Evolutionary conservation across 768 basidiomycete genomes (phyloP).

Genomic region (Lactarius hatsudake): DNA sequence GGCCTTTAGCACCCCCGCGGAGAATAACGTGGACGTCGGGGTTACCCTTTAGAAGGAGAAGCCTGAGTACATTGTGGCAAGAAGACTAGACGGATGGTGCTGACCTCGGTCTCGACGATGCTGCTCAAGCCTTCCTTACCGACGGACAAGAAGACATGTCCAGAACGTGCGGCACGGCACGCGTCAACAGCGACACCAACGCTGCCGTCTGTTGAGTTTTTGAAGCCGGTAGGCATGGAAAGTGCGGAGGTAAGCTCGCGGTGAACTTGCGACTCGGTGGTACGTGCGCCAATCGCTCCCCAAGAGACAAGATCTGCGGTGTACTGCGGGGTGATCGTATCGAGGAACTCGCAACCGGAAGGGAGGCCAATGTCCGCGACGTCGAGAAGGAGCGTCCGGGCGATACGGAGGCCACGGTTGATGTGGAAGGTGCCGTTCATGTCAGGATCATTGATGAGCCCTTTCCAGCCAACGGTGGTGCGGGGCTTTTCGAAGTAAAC

Average conservation of each 20-base stretch:
- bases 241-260: slow-evolving; percentile 82
- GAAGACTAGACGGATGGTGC: not conserved
- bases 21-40: slow-evolving; percentile 92
- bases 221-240: slow-evolving; percentile 98
- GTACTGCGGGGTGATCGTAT: slow-evolving; percentile 77
- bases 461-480: slow-evolving; percentile 99
- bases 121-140: slow-evolving; percentile 95
- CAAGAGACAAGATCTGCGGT: slow-evolving; percentile 91
- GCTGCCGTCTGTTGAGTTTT: slow-evolving; percentile 95
- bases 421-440: slow-evolving; percentile 93
- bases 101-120: slow-evolving; percentile 89
- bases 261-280: slow-evolving; percentile 92
- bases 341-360: slow-evolving; percentile 95
- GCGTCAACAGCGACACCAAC: slow-evolving; percentile 93
- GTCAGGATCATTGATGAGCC: slow-evolving; percentile 95
- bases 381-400: slow-evolving; percentile 83
- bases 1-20: slow-evolving; percentile 84
- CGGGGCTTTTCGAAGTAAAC: slow-evolving; percentile 98
- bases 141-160: slow-evolving; percentile 95
- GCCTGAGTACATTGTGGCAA: not conserved
- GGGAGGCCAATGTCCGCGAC: slow-evolving; percentile 89
- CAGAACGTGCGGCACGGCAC: slow-evolving; percentile 84
- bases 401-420: slow-evolving; percentile 90
- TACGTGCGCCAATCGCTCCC: slow-evolving; percentile 95
- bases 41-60: slow-evolving; percentile 64